Base-by-base conservation (phyloP, 495 filamentous ascomycete species). In the Penicillium arizonense region DNA sequence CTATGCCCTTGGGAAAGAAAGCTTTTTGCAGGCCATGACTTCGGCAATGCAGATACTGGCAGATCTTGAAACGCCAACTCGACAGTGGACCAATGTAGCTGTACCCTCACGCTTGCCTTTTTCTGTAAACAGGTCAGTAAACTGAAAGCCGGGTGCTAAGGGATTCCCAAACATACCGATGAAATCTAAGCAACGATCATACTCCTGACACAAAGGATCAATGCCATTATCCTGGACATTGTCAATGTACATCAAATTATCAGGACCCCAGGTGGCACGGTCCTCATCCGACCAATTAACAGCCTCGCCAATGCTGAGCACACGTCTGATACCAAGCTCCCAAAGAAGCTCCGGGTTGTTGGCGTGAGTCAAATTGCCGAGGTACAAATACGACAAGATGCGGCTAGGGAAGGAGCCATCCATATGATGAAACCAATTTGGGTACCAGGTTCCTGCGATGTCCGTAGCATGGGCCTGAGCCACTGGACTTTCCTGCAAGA, bases 31-130 rank as follows among this genome's bases (percentile, higher is more conserved):
- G 11, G 86, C 81, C 94, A 98, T 98, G 18, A 97, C 93, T 70
- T 97, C 92, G 30, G 94, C 94, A 62, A 98, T 97, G 72, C 94
- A 97, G 64, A 98, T 96, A 7, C 94, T 98, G 18, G 94, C 94
- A 43, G 88, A 93, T 52, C 94, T 80, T 16, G 91, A 96, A 52
- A 98, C 94, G 42, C 94, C 94, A 38, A 98, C 94, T 11, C 95
- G 86, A 67, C 94, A 98, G 68, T 98, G 94, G 23, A 98, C 94
- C 40, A 98, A 77, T 2, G 94, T 96, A n/a, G 93, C 91, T 5
- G 81, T 87, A 18, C 83, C 82, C 37, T 89, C 86, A 36, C 63
- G 64, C 59, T 86, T 88, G 34, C 93, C 91, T 61, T 85, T 80
- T 24, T 87, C 92, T 96, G 57, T 50, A 45, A 4, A 44, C 21